Conservation (phyloP, 192 early-diverging fungal genomes). For the Coemansia pectinata region DNA sequence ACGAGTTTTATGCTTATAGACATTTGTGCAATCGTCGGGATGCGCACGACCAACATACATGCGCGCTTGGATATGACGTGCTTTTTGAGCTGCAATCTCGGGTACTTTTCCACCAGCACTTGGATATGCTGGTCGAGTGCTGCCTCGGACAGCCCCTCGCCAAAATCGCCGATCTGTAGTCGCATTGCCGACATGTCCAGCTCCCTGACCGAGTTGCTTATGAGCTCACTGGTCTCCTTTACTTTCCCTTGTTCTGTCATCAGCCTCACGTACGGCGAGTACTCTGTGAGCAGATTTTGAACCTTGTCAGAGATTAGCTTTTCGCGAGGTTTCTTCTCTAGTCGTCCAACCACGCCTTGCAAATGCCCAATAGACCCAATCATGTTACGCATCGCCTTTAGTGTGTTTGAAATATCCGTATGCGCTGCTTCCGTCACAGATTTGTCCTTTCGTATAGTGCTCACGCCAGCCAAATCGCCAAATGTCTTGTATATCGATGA, state of each 20-base stretch:
- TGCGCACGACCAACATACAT: conserved; percentile 35
- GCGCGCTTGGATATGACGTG: conserved; percentile 30
- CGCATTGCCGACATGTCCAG: conserved; percentile 50
- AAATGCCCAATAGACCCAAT: conserved; percentile 30
- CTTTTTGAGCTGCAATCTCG: conserved; percentile 22
- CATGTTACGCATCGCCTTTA: conserved; percentile 47
- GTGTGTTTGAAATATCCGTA: conserved; percentile 40
- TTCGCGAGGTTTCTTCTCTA: conserved; percentile 50
- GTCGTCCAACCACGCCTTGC: conserved; percentile 27
- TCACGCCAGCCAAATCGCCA: conserved; percentile 46
- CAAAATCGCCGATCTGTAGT: conserved; percentile 45
- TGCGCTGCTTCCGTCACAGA: conserved; percentile 46
- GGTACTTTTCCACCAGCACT: conserved; percentile 25
- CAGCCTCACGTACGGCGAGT: conserved; percentile 40
- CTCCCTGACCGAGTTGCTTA: conserved; percentile 37
- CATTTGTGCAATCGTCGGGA: conserved; percentile 47
- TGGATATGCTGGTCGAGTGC: conserved; percentile 31
- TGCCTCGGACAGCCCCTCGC: conserved; percentile 28
- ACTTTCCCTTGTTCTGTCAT: conserved; percentile 41
- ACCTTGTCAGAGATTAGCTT: conserved; percentile 46
- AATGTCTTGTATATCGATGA: conserved; percentile 48
- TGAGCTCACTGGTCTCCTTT: conserved; percentile 20
- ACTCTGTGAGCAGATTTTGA: conserved; percentile 27
- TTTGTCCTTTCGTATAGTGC: conserved; percentile 53
- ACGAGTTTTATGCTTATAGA: conserved; percentile 39